Conservation (phyloP, 306 rosid species). For the Pachyrhizus erosus region DNA sequence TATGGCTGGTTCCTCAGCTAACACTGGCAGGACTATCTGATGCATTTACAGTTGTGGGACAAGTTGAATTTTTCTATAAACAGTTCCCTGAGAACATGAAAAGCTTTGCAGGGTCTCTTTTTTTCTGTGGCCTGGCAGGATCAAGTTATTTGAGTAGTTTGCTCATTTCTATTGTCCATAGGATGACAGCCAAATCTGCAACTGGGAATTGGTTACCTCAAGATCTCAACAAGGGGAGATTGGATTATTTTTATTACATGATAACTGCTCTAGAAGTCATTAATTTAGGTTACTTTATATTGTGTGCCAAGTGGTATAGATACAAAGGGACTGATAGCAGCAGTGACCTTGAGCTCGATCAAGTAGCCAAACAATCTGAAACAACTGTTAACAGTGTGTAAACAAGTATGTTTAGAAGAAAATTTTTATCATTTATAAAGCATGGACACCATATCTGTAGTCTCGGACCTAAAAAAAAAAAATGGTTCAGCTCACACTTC, state of each 20-base stretch:
- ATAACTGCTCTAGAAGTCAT: conserved; percentile 48
- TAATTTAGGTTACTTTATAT: conserved; percentile 57
- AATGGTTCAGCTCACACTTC: background rate
- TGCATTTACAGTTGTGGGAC: conserved; percentile 63
- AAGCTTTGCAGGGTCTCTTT: conserved; percentile 80
- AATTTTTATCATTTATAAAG: no score
- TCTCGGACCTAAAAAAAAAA: background rate
- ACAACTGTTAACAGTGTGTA: conserved; percentile 27
- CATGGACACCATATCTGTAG: background rate
- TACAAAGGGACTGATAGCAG: conserved; percentile 51
- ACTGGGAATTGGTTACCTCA: conserved; percentile 52
- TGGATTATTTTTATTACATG: conserved; percentile 64
- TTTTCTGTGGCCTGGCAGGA: conserved; percentile 51
- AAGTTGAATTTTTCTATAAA: conserved; percentile 83
- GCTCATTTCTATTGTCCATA: conserved; percentile 49
- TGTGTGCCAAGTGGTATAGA: conserved; percentile 69
- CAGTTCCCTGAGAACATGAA: conserved; percentile 97
- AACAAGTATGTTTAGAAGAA: no score
- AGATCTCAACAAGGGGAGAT: conserved; percentile 66
- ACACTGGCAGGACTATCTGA: conserved; percentile 65
- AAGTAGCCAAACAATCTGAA: conserved; percentile 18
- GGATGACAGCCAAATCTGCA: conserved; percentile 10
- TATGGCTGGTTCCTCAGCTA: conserved; percentile 85
- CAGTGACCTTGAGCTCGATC: conserved; percentile 9
- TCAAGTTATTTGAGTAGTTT: conserved; percentile 58